Percentiles rank a stretch among this genome's conserved stretches.
Evolutionary conservation across 2,329 filamentous ascomycete species (phyloP).

Genomic region (Coniella vitis): DNA sequence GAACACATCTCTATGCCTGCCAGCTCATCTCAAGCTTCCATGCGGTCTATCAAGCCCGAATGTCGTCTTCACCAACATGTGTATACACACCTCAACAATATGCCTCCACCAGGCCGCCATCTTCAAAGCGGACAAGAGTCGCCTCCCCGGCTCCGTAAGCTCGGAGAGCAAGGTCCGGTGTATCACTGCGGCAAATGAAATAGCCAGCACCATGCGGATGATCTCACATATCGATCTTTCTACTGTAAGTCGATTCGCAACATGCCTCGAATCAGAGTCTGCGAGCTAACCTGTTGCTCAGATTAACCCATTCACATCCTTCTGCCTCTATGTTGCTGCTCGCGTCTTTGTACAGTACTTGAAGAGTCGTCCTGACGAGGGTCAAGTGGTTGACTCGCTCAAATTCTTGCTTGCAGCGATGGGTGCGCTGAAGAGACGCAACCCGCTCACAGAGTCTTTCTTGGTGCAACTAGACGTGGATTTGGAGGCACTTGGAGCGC

Average conservation of each 20-base stretch:
- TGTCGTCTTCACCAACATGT: slow-evolving; percentile 92
- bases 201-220: slow-evolving; percentile 91
- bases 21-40: slow-evolving; percentile 72
- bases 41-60: slow-evolving; percentile 71
- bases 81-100: slow-evolving; percentile 91
- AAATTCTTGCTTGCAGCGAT: slow-evolving; percentile 87
- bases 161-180: slow-evolving; percentile 90
- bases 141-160: slow-evolving; percentile 67
- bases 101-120: slow-evolving; percentile 98
- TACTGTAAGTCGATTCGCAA: slow-evolving; percentile 48
- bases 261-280: neutral
- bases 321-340: slow-evolving; percentile 92
- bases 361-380: slow-evolving; percentile 86
- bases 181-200: slow-evolving; percentile 87
- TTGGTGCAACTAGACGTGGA: slow-evolving; percentile 90
- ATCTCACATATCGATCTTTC: slow-evolving; percentile 85
- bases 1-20: slow-evolving; percentile 79
- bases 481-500: slow-evolving; percentile 64
- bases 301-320: slow-evolving; percentile 95
- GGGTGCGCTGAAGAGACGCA: slow-evolving; percentile 79
- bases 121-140: slow-evolving; percentile 90
- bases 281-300: slow-evolving; percentile 29
- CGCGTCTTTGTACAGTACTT: slow-evolving; percentile 93
- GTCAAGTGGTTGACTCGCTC: slow-evolving; percentile 70
- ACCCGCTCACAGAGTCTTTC: slow-evolving; percentile 90